Evolutionary conservation across 2,329 filamentous ascomycete species (phyloP), one percentile per base, ranked within the genome.

Genomic region (Ophiostoma australiae): DNA sequence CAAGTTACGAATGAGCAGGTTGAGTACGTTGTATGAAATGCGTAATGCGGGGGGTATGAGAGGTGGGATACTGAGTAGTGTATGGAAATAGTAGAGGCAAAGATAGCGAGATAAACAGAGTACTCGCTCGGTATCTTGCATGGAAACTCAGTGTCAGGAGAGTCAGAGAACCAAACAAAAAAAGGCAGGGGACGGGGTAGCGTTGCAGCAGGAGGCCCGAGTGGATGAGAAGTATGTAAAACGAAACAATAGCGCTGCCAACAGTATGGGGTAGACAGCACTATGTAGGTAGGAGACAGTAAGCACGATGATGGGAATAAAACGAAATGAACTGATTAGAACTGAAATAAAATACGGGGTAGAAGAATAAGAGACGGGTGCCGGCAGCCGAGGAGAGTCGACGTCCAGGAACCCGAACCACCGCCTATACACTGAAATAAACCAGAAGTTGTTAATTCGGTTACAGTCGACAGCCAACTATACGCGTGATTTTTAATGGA

Each of bases 1-100:
- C 70, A 72, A 67, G 70, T 72, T 72, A 27, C 11, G 7, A 33
- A 8, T 63, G 58, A 63, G 58, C 58, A 63, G 13, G 27, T 63
- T 41, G 52, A 27, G 23, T 48, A 48, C 44, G 44, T 48, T n/a
- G 44, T 58, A 13, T 58, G n/a, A 13, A 27, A 27, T 27, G 52
- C 52, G 20, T 27, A 58, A 67, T 35, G 67, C 48, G 39, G 58
- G 58, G 58, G 13, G 61, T 27, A 31, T 41, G 61, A 55, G 31
- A 66, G 35, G 27, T 31, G 20, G 10, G 20, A 61, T 33, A 15
- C 0, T 4, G 15, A 27, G 20, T 5, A 58, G n/a, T 6, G 11
- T 15, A 15, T 15, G 15, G 58, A 35, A 5, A 63, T 17, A 35
- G 27, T 3, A 31, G 33, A 33, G 23, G 6, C 11, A 17, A 10